phyloP scores from a whole-genome alignment of 2,329 filamentous ascomycete species.

The Scortechinia acanthostroma region DNA sequence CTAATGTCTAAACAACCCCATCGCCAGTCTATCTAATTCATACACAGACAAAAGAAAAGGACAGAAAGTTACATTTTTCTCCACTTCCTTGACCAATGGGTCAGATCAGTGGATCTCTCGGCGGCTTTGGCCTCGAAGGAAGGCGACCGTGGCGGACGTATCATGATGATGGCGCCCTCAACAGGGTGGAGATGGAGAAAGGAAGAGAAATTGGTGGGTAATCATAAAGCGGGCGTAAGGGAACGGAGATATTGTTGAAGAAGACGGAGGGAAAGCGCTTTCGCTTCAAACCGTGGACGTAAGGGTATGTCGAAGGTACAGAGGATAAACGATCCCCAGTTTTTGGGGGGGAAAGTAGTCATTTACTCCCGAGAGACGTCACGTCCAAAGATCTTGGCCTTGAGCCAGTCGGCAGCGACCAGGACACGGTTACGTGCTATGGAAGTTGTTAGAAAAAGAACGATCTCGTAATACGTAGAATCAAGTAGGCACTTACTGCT shows the following conservation, averaged over 20 bases:
- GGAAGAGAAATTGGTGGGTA: background rate
- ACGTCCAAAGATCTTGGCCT: constrained; percentile 92
- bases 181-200: no score
- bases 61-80: background rate
- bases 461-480: no score
- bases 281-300: no score
- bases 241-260: background rate
- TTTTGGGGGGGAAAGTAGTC: no score
- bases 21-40: background rate
- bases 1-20: constrained; percentile 1
- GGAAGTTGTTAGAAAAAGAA: background rate
- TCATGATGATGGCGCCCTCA: no score
- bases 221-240: background rate
- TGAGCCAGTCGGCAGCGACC: constrained; percentile 89
- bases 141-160: no score
- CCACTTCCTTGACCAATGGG: background rate
- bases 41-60: background rate
- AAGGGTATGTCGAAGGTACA: background rate
- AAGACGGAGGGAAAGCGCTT: no score
- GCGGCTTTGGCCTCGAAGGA: no score
- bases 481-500: constrained; percentile 73
- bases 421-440: constrained; percentile 86
- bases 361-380: constrained; percentile 78
- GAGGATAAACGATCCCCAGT: no score
- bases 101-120: no score